Conservation (phyloP, 805 yeast genomes). For the Ogataea nakhonphanomensis region DNA sequence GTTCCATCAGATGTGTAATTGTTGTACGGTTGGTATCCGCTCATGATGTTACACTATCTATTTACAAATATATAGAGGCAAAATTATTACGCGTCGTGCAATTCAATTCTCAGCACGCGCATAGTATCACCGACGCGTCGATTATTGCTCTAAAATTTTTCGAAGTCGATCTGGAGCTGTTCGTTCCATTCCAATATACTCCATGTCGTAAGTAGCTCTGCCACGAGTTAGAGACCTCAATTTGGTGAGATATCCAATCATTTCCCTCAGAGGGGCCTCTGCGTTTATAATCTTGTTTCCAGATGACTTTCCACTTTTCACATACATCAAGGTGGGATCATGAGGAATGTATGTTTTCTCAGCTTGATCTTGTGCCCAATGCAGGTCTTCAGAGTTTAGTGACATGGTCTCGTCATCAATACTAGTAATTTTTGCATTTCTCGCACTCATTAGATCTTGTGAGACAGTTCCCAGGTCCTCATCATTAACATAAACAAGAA, state of each 20-base stretch:
- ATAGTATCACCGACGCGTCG: slow-evolving; percentile 6
- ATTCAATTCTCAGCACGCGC: slow-evolving; percentile 2
- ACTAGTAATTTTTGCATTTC: slow-evolving; percentile 70
- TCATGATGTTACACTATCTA: slow-evolving; percentile 15
- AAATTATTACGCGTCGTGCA: slow-evolving; percentile 10
- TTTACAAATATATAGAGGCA: slow-evolving; percentile 9
- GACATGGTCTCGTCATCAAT: slow-evolving; percentile 58
- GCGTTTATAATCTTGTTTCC: slow-evolving; percentile 65
- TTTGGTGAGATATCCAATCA: slow-evolving; percentile 82
- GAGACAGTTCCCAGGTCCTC: slow-evolving; percentile 77
- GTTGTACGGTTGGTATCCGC: slow-evolving; percentile 37
- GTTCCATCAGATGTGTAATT: slow-evolving; percentile 34
- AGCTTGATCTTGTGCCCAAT: slow-evolving; percentile 54
- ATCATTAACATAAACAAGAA: slow-evolving; percentile 61
- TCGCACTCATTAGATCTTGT: slow-evolving; percentile 75
- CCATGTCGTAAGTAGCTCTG: slow-evolving; percentile 79
- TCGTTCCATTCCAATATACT: slow-evolving; percentile 67
- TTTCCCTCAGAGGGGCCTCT: slow-evolving; percentile 77
- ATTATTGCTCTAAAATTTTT: slow-evolving; percentile 29
- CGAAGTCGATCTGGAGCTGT: slow-evolving; percentile 51
- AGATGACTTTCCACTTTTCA: slow-evolving; percentile 21
- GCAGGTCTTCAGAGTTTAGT: slow-evolving; percentile 31
- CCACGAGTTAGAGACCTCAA: slow-evolving; percentile 87
- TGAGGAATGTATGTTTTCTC: slow-evolving; percentile 67
- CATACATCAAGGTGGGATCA: slow-evolving; percentile 57